Evolutionary conservation across 2,329 filamentous ascomycete species (phyloP), one percentile per base, ranked within the genome.

Genomic region (Zasmidium cellare): DNA sequence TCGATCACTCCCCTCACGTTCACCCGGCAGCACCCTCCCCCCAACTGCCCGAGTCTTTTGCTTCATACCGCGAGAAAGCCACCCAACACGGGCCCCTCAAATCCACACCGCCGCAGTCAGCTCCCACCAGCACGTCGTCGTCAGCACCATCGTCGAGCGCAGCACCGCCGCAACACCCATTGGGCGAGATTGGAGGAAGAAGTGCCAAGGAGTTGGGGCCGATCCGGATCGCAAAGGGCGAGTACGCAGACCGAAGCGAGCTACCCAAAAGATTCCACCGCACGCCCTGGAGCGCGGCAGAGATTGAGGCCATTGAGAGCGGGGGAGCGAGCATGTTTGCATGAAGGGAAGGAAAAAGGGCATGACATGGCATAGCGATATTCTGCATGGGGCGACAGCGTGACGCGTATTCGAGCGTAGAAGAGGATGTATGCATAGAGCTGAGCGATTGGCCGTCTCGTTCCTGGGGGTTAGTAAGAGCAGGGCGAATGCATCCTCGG

Each of bases 241-340:
- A 91, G 74, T 91, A 83, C 76, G 97, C 96, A 73, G 94, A 97
- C 76, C 86, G 92, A 67, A 90, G 86, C 67, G 90, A 99, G 78
- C 86, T 99, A 22, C 93, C 94, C 18, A 74, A 81, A 62, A 86
- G 93, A 69, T 99, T 97, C 84, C 86, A 87, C 71, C 84, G 91
- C 64, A 79, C 84, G 50, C 83, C 86, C 12, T 89, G 92, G 77
- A 87, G 84, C 38, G 77, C 87, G 67, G 87, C 87, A 46, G 94
- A 99, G 84, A 99, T 99, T 60, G 94, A 97, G 76, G 92, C 92
- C 20, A 84, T 99, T 71, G 92, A 97, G 84, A 94, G 91, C 56
- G 94, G 92, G 55, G 94, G 94, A 57, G 94, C 93, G 31, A 88
- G 84, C 48, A 56, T 71, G 64, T 64, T 67, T 46, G 62, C 55